Conservation (phyloP, 805 yeast genomes). For the Sungouiella blattae region DNA sequence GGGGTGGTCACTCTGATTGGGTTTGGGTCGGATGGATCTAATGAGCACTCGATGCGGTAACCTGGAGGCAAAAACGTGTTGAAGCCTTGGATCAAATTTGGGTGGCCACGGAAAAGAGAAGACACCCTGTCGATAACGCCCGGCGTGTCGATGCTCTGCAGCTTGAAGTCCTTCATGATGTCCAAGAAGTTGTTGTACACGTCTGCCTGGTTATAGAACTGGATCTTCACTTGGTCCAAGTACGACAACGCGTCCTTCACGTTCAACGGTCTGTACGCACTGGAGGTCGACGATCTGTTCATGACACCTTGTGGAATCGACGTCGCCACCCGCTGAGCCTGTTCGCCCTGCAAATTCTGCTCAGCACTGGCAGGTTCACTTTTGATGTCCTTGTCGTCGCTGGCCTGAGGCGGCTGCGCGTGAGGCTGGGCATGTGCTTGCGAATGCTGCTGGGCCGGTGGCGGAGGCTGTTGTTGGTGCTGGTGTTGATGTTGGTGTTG, state of each 20-base stretch:
- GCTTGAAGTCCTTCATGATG: slow-evolving; percentile 97
- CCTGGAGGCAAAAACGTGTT: slow-evolving; percentile 98
- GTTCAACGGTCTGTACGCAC: slow-evolving; percentile 73
- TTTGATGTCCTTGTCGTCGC: not conserved
- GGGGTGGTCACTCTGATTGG: slow-evolving; percentile 96
- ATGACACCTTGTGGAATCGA: slow-evolving; percentile 27
- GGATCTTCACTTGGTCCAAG: slow-evolving; percentile 91
- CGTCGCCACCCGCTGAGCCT: not conserved
- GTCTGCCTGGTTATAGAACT: slow-evolving; percentile 88
- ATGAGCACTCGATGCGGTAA: slow-evolving; percentile 85
- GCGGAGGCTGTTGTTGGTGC: slow-evolving; percentile 18
- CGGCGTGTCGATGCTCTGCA: slow-evolving; percentile 94
- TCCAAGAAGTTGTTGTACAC: slow-evolving; percentile 95
- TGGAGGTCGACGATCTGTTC: slow-evolving; percentile 39
- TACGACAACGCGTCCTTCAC: slow-evolving; percentile 95
- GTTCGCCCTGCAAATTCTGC: not conserved
- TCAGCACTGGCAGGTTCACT: not conserved
- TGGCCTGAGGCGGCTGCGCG: slow-evolving; percentile 14
- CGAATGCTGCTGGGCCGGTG: slow-evolving; percentile 20
- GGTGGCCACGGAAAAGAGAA: slow-evolving; percentile 86
- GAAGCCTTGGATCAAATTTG: slow-evolving; percentile 91
- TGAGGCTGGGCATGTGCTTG: not conserved
- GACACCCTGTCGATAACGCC: slow-evolving; percentile 97
- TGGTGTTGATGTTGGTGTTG: slow-evolving; percentile 16
- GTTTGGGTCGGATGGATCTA: slow-evolving; percentile 83